Percentiles rank a stretch among this genome's conserved stretches.
Evolutionary conservation across 306 rosid genomes (phyloP).

Genomic region (Cucumis cinereus): DNA sequence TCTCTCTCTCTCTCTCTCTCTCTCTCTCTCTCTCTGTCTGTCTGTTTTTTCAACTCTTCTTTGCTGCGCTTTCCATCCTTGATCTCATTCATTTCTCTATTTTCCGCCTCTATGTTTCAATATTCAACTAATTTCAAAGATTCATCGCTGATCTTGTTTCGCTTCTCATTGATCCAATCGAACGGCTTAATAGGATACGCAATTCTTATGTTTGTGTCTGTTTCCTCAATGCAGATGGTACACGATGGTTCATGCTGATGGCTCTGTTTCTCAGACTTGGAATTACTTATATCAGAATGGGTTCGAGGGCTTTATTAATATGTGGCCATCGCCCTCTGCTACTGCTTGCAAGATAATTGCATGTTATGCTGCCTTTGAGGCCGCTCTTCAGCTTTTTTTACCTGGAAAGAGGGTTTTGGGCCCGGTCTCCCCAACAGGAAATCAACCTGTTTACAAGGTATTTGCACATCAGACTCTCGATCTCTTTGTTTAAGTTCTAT

Average conservation of each 20-base stretch:
- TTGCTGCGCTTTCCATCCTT: no score
- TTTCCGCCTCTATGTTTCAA: neutral
- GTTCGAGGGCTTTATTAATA: slow-evolving; percentile 24
- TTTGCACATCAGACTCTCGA: neutral
- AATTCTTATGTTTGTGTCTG: neutral
- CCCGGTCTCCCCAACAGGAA: slow-evolving; percentile 77
- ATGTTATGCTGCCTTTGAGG: slow-evolving; percentile 61
- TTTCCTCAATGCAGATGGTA: slow-evolving; percentile 60
- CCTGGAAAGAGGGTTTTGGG: slow-evolving; percentile 72
- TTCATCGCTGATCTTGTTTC: neutral
- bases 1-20: neutral
- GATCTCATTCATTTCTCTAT: neutral
- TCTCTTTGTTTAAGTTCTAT: neutral
- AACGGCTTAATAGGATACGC: neutral
- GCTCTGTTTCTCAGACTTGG: slow-evolving; percentile 44
- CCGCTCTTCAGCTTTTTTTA: slow-evolving; percentile 71
- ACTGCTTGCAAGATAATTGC: slow-evolving; percentile 52
- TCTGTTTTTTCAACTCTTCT: neutral
- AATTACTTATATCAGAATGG: slow-evolving; percentile 35
- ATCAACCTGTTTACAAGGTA: slow-evolving; percentile 86
- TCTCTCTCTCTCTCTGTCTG: neutral
- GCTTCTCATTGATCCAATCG: neutral
- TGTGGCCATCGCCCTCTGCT: slow-evolving; percentile 75
- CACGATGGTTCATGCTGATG: slow-evolving; percentile 79
- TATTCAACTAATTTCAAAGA: neutral